These are phyloP conservation scores for Blastocladiella britannica DNA, from an alignment of 192 early-diverging fungal genomes.

Conservation along the genomic window DNA sequence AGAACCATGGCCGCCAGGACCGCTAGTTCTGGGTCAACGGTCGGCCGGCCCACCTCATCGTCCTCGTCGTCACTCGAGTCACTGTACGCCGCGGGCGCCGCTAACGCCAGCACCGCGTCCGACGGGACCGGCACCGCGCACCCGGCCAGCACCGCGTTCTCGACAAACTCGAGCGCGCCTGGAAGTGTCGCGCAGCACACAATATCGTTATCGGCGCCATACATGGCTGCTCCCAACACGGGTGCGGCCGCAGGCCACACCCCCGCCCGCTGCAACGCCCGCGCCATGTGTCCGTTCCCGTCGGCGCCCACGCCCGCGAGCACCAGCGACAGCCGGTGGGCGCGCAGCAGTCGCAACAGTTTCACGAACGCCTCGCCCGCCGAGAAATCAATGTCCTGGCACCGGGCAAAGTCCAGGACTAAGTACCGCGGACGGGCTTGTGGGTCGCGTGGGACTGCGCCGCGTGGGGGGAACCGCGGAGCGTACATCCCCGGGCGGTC, in stretches of 20 bases:
- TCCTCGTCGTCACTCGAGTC: neutral
- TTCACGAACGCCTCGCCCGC: slow-evolving; percentile 76
- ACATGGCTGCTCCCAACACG: neutral
- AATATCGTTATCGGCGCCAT: slow-evolving; percentile 26
- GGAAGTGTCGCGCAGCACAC: slow-evolving; percentile 61
- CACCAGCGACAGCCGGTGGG: slow-evolving; percentile 57
- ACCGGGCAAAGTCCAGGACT: slow-evolving; percentile 69
- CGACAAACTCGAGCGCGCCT: slow-evolving; percentile 82
- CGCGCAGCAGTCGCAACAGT: slow-evolving; percentile 48
- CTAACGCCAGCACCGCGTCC: slow-evolving; percentile 8
- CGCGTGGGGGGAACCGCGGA: too few relatives aligned
- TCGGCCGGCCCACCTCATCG: neutral
- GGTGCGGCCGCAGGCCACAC: slow-evolving; percentile 1
- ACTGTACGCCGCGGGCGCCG: slow-evolving; percentile 3
- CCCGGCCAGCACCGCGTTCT: slow-evolving; percentile 68
- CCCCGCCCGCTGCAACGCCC: neutral
- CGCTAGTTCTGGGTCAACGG: neutral
- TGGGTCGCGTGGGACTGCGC: too few relatives aligned
- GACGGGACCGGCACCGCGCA: slow-evolving; percentile 31
- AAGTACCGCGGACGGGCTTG: slow-evolving; percentile 52
- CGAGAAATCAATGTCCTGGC: slow-evolving; percentile 74
- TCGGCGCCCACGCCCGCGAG: slow-evolving; percentile 47
- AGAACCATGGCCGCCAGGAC: slow-evolving; percentile 14
- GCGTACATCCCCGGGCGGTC: too few relatives aligned
- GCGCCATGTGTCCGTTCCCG: slow-evolving; percentile 2